These are phyloP conservation scores for Rhizopogon roseolus DNA, from an alignment of 768 basidiomycete genomes.

Conservation along the genomic window DNA sequence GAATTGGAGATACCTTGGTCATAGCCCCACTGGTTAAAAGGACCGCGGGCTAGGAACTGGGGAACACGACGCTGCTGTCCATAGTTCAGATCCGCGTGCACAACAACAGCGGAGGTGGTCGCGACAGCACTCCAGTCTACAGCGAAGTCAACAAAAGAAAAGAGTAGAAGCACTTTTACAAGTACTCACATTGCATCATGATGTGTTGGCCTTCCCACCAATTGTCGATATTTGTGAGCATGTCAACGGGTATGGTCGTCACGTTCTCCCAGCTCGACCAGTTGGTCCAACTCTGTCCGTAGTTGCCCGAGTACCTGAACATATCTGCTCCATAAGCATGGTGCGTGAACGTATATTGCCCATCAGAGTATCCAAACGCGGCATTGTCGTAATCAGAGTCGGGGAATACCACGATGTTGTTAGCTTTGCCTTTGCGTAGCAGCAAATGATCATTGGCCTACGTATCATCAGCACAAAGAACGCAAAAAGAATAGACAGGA, in stretches of 20 bases:
- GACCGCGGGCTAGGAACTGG: constrained; percentile 81
- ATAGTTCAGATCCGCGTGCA: constrained; percentile 75
- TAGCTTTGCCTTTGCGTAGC: constrained; percentile 68
- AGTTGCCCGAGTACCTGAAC: constrained; percentile 86
- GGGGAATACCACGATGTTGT: constrained; percentile 88
- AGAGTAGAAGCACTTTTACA: not conserved
- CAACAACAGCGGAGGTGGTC: constrained; percentile 55
- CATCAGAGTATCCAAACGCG: constrained; percentile 53
- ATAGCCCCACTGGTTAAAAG: constrained; percentile 90
- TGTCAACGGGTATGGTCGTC: constrained; percentile 54
- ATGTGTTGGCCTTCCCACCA: constrained; percentile 87
- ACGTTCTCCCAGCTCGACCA: constrained; percentile 79
- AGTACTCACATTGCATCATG: constrained; percentile 75
- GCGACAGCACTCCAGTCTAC: constrained; percentile 76
- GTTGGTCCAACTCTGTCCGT: constrained; percentile 69
- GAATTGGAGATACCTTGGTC: constrained; percentile 72
- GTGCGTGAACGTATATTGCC: constrained; percentile 75
- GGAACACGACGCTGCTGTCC: constrained; percentile 69
- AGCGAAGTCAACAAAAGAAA: not conserved
- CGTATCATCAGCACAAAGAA: constrained; percentile 5
- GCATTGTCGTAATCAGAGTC: constrained; percentile 68
- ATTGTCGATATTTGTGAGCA: constrained; percentile 41
- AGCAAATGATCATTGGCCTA: constrained; percentile 74
- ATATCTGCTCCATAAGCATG: constrained; percentile 81
- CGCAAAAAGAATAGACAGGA: not conserved